Conservation (phyloP, 352 stramenopile genomes). For the Phytopythium vexans region DNA sequence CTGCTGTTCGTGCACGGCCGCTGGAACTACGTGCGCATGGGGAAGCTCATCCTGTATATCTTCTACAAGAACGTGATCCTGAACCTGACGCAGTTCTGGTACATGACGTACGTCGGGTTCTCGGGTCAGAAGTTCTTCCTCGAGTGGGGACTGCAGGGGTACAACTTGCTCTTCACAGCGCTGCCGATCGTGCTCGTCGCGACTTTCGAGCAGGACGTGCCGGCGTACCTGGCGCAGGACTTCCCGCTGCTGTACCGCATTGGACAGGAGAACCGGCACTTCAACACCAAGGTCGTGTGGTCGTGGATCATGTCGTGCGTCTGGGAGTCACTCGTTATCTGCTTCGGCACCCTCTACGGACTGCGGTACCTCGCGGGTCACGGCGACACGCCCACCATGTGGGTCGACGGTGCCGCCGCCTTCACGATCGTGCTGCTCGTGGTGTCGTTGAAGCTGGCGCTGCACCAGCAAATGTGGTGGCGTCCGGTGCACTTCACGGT, state of each 20-base stretch:
- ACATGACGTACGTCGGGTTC: constrained; percentile 90
- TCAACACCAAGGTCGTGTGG: constrained; percentile 85
- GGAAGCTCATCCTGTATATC: constrained; percentile 91
- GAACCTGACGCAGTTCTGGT: constrained; percentile 94
- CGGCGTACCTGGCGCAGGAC: constrained; percentile 55
- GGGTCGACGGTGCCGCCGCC: constrained; percentile 91
- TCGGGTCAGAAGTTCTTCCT: constrained; percentile 87
- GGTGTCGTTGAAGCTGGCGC: constrained; percentile 93
- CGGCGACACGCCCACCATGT: constrained; percentile 90
- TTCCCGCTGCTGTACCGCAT: constrained; percentile 84
- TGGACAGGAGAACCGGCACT: constrained; percentile 78
- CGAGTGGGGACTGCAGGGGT: constrained; percentile 83
- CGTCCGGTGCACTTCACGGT: constrained; percentile 54
- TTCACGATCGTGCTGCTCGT: constrained; percentile 94
- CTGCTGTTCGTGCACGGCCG: constrained; percentile 92
- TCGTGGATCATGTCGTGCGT: constrained; percentile 79
- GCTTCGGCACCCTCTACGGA: constrained; percentile 78
- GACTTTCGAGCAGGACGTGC: constrained; percentile 85
- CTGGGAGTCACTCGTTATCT: constrained; percentile 84
- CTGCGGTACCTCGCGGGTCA: constrained; percentile 75
- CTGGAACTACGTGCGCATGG: constrained; percentile 93
- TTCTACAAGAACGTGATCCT: constrained; percentile 97
- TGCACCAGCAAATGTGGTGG: constrained; percentile 87
- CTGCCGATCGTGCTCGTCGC: constrained; percentile 82
- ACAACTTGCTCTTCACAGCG: constrained; percentile 88